Evolutionary conservation across 331 rosid genomes (phyloP).

Genomic region (Telfairia occidentalis): DNA sequence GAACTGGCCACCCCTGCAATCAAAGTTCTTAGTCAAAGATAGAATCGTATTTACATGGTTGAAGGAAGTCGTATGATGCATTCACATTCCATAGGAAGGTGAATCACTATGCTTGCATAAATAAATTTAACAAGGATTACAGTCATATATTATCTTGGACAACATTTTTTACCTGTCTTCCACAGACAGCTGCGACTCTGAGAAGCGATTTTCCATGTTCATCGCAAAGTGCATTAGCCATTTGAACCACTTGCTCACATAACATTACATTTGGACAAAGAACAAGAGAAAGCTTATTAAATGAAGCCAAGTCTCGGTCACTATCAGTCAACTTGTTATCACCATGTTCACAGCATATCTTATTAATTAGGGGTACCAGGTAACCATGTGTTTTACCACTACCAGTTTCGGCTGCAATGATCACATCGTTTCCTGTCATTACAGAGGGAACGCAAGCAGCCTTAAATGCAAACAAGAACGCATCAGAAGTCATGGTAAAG

Average conservation of each 20-base stretch:
- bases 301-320: constrained; percentile 22
- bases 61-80: neutral
- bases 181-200: constrained; percentile 63
- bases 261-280: constrained; percentile 91
- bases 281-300: constrained; percentile 41
- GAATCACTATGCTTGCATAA: neutral
- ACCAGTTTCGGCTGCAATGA: constrained; percentile 92
- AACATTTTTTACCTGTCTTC: constrained; percentile 57
- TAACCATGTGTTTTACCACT: constrained; percentile 95
- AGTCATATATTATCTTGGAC: neutral
- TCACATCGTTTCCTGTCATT: constrained; percentile 66
- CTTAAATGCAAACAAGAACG: constrained; percentile 29
- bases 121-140: neutral
- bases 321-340: constrained; percentile 21
- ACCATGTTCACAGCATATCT: constrained; percentile 24
- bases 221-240: constrained; percentile 62
- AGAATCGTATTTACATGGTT: neutral
- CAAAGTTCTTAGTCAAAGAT: constrained; percentile 9
- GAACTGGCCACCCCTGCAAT: constrained; percentile 79
- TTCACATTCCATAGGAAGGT: neutral
- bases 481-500: neutral
- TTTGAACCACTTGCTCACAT: constrained; percentile 74
- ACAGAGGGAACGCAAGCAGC: constrained; percentile 76
- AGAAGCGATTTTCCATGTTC: constrained; percentile 54
- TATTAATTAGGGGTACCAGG: constrained; percentile 66